Evolutionary conservation across 2,329 filamentous ascomycete species (phyloP).

Genomic region (Monosporascus ibericus): DNA sequence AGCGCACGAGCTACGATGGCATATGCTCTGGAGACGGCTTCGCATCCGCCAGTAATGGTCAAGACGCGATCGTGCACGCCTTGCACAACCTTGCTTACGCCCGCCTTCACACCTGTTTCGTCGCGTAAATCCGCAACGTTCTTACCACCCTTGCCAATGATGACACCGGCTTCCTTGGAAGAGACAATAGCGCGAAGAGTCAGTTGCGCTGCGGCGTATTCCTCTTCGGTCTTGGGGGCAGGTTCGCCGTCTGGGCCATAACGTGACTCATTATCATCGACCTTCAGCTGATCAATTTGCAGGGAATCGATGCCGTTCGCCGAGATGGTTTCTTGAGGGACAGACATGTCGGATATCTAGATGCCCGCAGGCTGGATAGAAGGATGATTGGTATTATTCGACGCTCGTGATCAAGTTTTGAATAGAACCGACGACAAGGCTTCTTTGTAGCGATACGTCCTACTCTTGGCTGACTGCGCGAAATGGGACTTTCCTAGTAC

Average conservation of each 20-base stretch:
- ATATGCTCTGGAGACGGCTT: constrained; percentile 86
- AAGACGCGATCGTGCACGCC: constrained; percentile 96
- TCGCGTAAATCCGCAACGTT: constrained; percentile 96
- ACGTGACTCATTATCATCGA: constrained; percentile 54
- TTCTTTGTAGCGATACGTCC: not conserved
- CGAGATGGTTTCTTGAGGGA: constrained; percentile 50
- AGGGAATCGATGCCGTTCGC: constrained; percentile 55
- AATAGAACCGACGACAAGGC: not conserved
- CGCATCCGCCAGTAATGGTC: constrained; percentile 86
- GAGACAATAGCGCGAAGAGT: constrained; percentile 97
- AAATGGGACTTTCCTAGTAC: not conserved
- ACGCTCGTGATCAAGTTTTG: not conserved
- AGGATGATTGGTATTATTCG: constrained; percentile 5
- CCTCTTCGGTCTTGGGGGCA: constrained; percentile 87
- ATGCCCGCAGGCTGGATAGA: constrained; percentile 7
- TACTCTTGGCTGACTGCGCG: not conserved
- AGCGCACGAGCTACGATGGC: constrained; percentile 86
- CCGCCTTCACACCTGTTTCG: constrained; percentile 95
- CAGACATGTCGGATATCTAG: constrained; percentile 47
- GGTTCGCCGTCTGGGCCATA: constrained; percentile 70
- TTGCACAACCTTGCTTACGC: constrained; percentile 97
- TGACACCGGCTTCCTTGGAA: constrained; percentile 97
- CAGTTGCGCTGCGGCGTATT: constrained; percentile 87
- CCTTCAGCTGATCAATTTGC: constrained; percentile 61
- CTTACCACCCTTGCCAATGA: constrained; percentile 98